A percentile compares a stretch with the other conserved stretches of the same genome.
These are phyloP conservation scores for Extremus antarcticus DNA, from an alignment of 495 filamentous ascomycete genomes.

Conservation along the genomic window DNA sequence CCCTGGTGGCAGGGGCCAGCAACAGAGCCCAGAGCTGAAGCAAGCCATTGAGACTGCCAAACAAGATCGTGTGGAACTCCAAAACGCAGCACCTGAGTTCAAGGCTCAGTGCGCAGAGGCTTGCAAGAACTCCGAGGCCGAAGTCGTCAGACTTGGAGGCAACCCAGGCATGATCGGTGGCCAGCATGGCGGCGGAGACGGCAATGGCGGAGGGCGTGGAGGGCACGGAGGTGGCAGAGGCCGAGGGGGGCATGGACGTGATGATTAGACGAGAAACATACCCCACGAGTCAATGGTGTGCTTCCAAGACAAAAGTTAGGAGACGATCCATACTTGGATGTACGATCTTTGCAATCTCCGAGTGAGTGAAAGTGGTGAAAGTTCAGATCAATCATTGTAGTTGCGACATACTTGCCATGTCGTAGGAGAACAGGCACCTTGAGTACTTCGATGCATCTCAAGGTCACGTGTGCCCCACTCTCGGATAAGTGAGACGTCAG, in stretches of 20 bases:
- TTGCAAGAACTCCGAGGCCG: neutral
- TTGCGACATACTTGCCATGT: too few relatives aligned
- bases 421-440: too few relatives aligned
- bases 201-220: neutral
- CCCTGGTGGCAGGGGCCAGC: neutral
- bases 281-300: too few relatives aligned
- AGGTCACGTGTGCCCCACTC: too few relatives aligned
- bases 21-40: neutral
- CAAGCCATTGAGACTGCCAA: neutral
- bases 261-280: too few relatives aligned
- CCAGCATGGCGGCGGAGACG: neutral
- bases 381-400: too few relatives aligned
- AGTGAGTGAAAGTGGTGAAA: too few relatives aligned
- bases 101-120: neutral
- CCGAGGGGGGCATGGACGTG: neutral
- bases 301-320: too few relatives aligned
- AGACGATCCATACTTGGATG: too few relatives aligned
- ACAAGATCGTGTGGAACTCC: neutral
- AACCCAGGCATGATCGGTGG: neutral
- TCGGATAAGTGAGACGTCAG: too few relatives aligned
- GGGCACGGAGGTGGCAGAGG: neutral
- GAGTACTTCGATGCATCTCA: too few relatives aligned
- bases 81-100: neutral
- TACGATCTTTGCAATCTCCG: too few relatives aligned
- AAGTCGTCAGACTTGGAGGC: constrained; percentile 1